These are phyloP conservation scores for Globisporangium mamillatum DNA, from an alignment of 352 stramenopile genomes.

Conservation along the genomic window DNA sequence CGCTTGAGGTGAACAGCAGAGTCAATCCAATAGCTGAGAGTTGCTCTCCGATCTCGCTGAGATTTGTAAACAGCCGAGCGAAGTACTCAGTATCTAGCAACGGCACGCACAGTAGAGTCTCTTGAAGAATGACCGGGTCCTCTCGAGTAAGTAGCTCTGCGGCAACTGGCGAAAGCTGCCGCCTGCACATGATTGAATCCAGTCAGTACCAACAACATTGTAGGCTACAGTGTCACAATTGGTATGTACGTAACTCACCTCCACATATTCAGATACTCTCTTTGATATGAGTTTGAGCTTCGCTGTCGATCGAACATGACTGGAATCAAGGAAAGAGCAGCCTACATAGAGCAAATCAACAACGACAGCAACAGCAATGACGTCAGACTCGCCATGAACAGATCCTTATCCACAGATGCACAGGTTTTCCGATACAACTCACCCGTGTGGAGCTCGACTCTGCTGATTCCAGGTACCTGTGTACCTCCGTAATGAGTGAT, in stretches of 20 bases:
- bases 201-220: neutral
- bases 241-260: neutral
- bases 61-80: slow-evolving; percentile 1
- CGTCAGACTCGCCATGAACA: neutral
- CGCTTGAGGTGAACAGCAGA: slow-evolving; percentile 22
- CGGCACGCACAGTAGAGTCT: slow-evolving; percentile 9
- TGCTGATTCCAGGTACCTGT: neutral
- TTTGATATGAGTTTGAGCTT: neutral
- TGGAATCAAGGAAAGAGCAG: slow-evolving; percentile 7
- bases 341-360: neutral
- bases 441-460: slow-evolving; percentile 4
- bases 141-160: slow-evolving; percentile 16
- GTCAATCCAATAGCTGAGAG: slow-evolving; percentile 6
- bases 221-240: neutral
- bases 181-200: slow-evolving; percentile 15
- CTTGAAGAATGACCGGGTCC: neutral
- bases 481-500: neutral
- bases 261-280: neutral
- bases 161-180: slow-evolving; percentile 24
- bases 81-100: slow-evolving; percentile 12
- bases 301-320: neutral
- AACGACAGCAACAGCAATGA: neutral
- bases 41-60: neutral
- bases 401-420: neutral
- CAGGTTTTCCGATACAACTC: neutral